Conservation (phyloP, 2,329 filamentous ascomycete genomes). For the Zymoseptoria brevis region DNA sequence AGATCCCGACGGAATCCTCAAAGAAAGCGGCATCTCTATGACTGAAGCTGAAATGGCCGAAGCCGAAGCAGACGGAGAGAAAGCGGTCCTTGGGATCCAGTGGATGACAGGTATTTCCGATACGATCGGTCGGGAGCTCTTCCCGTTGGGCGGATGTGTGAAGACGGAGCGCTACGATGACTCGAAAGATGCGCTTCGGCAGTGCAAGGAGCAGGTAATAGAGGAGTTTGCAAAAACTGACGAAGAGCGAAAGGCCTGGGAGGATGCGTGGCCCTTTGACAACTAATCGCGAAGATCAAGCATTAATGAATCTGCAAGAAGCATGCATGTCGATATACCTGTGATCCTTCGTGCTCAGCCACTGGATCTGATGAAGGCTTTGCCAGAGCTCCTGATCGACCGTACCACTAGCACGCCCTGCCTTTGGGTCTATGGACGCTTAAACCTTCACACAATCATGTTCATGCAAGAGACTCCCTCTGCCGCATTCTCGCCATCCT, state of each 20-base stretch:
- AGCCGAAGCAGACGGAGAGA: conserved; percentile 2
- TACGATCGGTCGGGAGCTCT: conserved; percentile 1
- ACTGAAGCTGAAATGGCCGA: background rate
- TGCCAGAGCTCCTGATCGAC: no score
- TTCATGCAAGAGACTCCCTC: no score
- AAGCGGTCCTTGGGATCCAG: conserved; percentile 1
- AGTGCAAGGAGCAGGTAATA: conserved; percentile 11
- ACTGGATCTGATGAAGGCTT: no score
- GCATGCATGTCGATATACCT: no score
- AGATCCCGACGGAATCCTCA: conserved; percentile 4
- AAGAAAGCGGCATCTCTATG: background rate
- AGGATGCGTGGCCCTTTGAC: conserved; percentile 12
- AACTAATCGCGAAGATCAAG: conserved; percentile 2
- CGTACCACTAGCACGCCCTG: no score
- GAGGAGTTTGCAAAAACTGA: conserved; percentile 3
- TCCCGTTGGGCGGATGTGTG: conserved; percentile 4
- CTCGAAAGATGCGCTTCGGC: conserved; percentile 1
- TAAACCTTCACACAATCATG: no score
- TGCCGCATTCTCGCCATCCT: no score
- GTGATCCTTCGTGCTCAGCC: no score
- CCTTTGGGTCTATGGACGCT: no score
- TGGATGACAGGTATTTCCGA: conserved; percentile 4
- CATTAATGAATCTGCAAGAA: no score
- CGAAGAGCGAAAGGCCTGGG: conserved; percentile 7
- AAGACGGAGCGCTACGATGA: conserved; percentile 6